Evolutionary conservation across 2,329 filamentous ascomycete genomes (phyloP), one percentile per base, ranked within the genome.

Genomic region (Coccinonectria pachysandricola): DNA sequence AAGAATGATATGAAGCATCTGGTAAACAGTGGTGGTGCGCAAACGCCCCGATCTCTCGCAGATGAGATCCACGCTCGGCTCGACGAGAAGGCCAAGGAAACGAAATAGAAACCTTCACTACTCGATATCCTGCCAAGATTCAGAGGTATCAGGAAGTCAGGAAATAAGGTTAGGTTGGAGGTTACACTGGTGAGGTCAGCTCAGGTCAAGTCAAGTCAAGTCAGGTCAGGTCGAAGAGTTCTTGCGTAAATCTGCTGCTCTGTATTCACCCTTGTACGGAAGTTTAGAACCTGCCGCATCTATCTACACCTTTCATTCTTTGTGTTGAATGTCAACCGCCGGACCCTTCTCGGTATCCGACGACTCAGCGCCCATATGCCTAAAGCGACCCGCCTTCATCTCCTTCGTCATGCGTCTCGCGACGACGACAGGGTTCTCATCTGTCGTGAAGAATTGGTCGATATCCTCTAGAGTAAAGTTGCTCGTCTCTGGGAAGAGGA

Each of bases 401-500:
- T 28, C 32, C 29, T 35, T 35, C 4, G 23, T 31, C 28, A 35
- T 31, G 3, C 29, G 23, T 6, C 18, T 24, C 11, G 32, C 32
- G 1, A 35, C 29, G 6, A 12, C 11, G 11, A 35, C 26, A 2
- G 28, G 32, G 12, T 32, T 35, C 24, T 32, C 29, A n/a, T 23
- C 25, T 2, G 17, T 24, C 2, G 20, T 18, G 12, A 34, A 34
- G 23, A 34, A 26, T 15, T 57, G 49, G 38, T 68, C 65, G 22
- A 70, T 65, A 33, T 70, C 62, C 37, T 70, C 65, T 0, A 71
- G 53, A 3, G 49, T 52, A 9, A 65, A 48, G 20, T 61, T 60
- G 21, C 51, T 53, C 0, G 67, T 73, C 42, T 73, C 69, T 0
- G 69, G 68, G 25, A 65, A 68, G 39, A 62, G 58, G 30, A 58